Conservation (phyloP, 2,329 filamentous ascomycete genomes). For the Fusarium nematophilum region DNA sequence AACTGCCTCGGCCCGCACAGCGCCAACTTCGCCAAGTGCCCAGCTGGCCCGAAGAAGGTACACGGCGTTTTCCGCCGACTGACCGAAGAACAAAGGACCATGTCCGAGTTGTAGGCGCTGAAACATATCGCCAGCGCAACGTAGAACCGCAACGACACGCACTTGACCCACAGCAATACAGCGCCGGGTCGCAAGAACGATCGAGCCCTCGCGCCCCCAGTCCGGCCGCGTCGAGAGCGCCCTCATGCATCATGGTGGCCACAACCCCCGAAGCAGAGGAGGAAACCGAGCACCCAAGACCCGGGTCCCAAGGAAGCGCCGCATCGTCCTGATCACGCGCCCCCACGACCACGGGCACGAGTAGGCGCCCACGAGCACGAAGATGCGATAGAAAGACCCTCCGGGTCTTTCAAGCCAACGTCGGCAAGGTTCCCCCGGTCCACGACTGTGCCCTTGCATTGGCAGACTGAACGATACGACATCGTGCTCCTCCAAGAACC, state of each 20-base stretch:
- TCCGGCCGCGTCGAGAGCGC: neutral
- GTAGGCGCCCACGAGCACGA: neutral
- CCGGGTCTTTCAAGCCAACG: no score
- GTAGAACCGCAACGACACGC: neutral
- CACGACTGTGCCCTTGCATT: no score
- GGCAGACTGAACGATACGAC: conserved; percentile 26
- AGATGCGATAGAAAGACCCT: conserved; percentile 4
- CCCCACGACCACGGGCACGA: conserved; percentile 1
- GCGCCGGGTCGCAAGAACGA: neutral
- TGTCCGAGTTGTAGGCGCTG: no score
- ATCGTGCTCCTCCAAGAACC: conserved; percentile 30
- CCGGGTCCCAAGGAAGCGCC: conserved; percentile 5
- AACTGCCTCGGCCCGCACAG: no score
- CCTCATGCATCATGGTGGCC: conserved; percentile 18
- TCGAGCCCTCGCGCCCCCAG: neutral
- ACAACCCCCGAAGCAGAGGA: conserved; percentile 14
- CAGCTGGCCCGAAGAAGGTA: no score
- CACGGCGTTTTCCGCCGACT: no score
- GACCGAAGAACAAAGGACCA: no score
- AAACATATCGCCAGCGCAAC: conserved; percentile 6
- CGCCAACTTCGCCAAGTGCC: no score
- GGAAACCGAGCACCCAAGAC: conserved; percentile 8
- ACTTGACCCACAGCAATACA: neutral
- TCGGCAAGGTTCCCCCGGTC: no score
- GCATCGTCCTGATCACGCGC: conserved; percentile 16